Evolutionary conservation across 2,329 filamentous ascomycete genomes (phyloP).

Genomic region (Ophiostoma ulmi): DNA sequence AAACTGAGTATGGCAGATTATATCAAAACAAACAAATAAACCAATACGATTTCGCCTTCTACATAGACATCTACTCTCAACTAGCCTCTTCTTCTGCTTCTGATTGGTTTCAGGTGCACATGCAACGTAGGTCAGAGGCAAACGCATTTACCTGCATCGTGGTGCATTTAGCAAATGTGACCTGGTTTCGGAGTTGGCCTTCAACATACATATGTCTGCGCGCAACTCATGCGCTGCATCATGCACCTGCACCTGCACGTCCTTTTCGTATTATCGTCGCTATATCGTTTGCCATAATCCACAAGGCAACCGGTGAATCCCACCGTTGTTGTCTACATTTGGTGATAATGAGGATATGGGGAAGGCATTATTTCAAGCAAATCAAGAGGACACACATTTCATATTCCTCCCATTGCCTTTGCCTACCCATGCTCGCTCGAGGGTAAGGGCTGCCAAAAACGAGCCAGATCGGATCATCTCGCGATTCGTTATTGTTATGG

Average conservation of each 20-base stretch:
- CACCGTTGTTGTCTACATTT: not conserved
- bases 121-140: not conserved
- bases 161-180: not conserved
- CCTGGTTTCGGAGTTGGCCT: constrained; percentile 2
- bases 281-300: not conserved
- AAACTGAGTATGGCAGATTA: no score
- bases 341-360: not conserved
- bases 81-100: not conserved
- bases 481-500: not conserved
- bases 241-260: not conserved
- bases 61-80: no score
- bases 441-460: not conserved
- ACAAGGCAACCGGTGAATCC: constrained; percentile 4
- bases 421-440: not conserved
- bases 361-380: not conserved
- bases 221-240: constrained; percentile 1
- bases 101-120: not conserved
- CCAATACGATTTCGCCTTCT: no score
- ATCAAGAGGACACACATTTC: not conserved
- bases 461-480: not conserved
- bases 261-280: not conserved
- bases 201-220: not conserved
- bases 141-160: not conserved
- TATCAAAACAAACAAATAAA: not conserved
- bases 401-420: not conserved